phyloP scores from a whole-genome alignment of 2,329 filamentous ascomycete genomes.

The Scedosporium apiospermum region DNA sequence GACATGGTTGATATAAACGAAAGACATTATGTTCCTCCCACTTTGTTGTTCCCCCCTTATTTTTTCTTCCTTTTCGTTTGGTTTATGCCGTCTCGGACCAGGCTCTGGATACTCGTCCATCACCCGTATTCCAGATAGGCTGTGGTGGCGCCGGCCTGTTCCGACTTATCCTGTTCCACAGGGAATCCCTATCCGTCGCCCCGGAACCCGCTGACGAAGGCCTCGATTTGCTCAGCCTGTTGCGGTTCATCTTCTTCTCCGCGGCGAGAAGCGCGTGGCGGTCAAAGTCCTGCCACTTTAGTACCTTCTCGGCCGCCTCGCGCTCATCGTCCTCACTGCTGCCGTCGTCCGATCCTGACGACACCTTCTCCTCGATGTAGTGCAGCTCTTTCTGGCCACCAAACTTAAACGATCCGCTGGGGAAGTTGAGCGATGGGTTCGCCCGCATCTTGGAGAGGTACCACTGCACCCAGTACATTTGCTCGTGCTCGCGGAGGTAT shows the following conservation, averaged over 20 bases:
- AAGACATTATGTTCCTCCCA: not conserved
- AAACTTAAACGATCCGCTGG: not conserved
- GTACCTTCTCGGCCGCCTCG: not conserved
- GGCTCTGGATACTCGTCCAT: conserved; percentile 4
- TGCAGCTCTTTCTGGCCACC: conserved; percentile 4
- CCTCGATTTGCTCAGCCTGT: conserved; percentile 5
- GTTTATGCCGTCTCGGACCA: conserved; percentile 5
- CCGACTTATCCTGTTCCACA: conserved; percentile 1
- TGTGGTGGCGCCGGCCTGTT: not conserved
- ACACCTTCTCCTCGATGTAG: not conserved
- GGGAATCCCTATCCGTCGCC: not conserved
- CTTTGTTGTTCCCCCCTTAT: not conserved
- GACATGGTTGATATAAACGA: not conserved
- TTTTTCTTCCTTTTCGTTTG: not conserved
- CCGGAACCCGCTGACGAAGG: not conserved
- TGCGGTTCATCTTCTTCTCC: not conserved
- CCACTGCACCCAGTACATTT: conserved; percentile 45
- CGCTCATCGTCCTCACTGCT: not conserved
- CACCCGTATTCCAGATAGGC: conserved; percentile 2
- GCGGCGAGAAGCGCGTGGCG: not conserved
- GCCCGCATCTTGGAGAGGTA: conserved; percentile 20
- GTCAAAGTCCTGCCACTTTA: conserved; percentile 6
- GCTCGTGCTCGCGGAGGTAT: conserved; percentile 53
- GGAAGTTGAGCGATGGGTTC: conserved; percentile 5
- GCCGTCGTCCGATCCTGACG: not conserved